phyloP scores from a whole-genome alignment of 1,284 basidiomycete species.

The Trametes versicolor region DNA sequence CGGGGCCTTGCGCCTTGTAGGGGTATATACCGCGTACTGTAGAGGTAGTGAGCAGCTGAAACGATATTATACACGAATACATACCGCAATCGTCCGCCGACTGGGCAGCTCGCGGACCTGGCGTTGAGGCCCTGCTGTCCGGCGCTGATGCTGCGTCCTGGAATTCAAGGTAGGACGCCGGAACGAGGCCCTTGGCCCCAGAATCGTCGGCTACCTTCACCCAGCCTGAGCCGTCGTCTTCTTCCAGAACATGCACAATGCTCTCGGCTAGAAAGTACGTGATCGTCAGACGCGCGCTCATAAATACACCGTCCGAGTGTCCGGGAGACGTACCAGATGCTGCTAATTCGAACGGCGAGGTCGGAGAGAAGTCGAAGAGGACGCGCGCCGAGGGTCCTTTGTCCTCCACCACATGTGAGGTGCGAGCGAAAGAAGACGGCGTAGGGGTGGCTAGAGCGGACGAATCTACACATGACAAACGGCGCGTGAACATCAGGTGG shows the following conservation, averaged over 20 bases:
- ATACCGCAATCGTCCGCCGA: conserved; percentile 59
- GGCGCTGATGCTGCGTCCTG: conserved; percentile 38
- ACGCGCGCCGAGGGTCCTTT: conserved; percentile 61
- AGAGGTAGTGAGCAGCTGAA: conserved; percentile 8
- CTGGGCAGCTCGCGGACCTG: conserved; percentile 33
- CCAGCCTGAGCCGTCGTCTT: conserved; percentile 88
- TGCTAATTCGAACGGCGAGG: conserved; percentile 78
- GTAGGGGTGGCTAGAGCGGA: conserved; percentile 49
- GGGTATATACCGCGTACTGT: conserved; percentile 77
- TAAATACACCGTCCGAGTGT: conserved; percentile 8
- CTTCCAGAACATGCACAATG: conserved; percentile 69
- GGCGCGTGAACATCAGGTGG: not conserved
- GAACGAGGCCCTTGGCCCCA: conserved; percentile 76
- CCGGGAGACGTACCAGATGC: conserved; percentile 59
- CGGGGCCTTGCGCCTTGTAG: conserved; percentile 72
- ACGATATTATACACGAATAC: conserved; percentile 8
- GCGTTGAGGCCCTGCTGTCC: conserved; percentile 20
- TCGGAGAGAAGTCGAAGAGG: conserved; percentile 75
- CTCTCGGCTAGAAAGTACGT: conserved; percentile 59
- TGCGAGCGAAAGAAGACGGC: conserved; percentile 63
- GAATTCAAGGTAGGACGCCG: conserved; percentile 76
- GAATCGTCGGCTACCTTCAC: conserved; percentile 72
- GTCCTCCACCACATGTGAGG: conserved; percentile 54
- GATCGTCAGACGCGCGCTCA: conserved; percentile 29
- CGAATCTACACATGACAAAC: conserved; percentile 18